Evolutionary conservation across 805 yeast species (phyloP), one percentile per base, ranked within the genome.

Genomic region (Dipodascus geniculatus): DNA sequence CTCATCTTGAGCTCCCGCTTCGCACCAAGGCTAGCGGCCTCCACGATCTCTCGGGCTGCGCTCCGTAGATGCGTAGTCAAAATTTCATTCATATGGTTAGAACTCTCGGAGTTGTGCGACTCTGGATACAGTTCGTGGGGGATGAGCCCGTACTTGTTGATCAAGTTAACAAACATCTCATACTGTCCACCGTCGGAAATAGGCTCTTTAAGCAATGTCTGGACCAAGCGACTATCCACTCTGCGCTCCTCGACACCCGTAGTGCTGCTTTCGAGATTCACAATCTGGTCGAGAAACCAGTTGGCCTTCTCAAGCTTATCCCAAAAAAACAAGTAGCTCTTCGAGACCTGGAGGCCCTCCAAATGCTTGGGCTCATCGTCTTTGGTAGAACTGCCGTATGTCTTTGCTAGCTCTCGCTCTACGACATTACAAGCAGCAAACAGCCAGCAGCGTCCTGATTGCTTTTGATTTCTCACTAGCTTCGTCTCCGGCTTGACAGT

Each of bases 291-390:
- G 59, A 87, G 70, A 68, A 85, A 87, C 66, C 74, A 84, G 66
- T 87, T 87, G 49, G 88, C 81, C 71, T 87, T 87, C 68, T 87
- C 96, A 58, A 87, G 74, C 70, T 87, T 87, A 65, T 87, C 96
- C 67, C 85, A 85, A 70, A 87, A 87, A 72, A 82, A 87, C 58
- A 87, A 67, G 66, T 83, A 87, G 22, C 85, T 76, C 62, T 87
- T 95, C 42, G 93, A 83, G 51, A 87, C 69, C 68, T 85, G 89
- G 65, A 85, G 80, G 59, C 76, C 77, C 60, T 81, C 80, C 61
- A 87, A 68, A n/a, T 17, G 62, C 82, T 80, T 38, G 4, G 4
- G 20, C 11, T 14, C n/a, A n/a, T 38, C 44, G 6, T 38, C 14
- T 38, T 38, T n/a, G 44, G 4, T n/a, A 6, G 6, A 38, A 38